Evolutionary conservation across 805 yeast species (phyloP), one percentile per base, ranked within the genome.

Genomic region (Starmerella vaccinii): DNA sequence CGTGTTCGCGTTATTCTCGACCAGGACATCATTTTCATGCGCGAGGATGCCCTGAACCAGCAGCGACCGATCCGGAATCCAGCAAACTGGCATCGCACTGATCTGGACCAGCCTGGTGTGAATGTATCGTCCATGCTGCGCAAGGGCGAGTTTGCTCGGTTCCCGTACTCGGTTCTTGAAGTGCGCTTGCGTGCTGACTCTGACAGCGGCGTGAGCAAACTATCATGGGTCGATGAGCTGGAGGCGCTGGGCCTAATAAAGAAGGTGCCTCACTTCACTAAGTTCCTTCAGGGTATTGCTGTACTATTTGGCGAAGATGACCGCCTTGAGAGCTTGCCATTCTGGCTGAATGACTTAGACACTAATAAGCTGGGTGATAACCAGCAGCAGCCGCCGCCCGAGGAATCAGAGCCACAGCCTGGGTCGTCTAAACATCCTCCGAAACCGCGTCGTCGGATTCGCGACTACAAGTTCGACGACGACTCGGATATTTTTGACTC

Each of bases 261-360:
- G 64, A 97, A 88, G 65, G 89, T 90, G 54, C 96, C 97, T 50
- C 84, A 85, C 61, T 90, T 90, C 63, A 85, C 95, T 47, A 86
- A 88, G 68, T 90, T 84, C 64, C 76, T 90, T 58, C 98, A 90
- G 65, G 97, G 97, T 68, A 78, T 88, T 51, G 88, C 96, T 5
- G 75, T 87, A 2, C 73, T 90, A 55, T 90, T 81, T 63, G 77
- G 87, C 49, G 97, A 90, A 63, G 92, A 86, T 64, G 97, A 90
- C 61, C 82, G 83, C 59, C 75, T 90, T 63, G 95, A 87, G 64
- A 80, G 82, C 56, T 73, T 90, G 55, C 98, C 98, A 50, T 84
- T 88, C 66, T 90, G 98, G 98, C 74, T 87, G 57, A 85, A 94
- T 52, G 97, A 90, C 54, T 71, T 92, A 60, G 97, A 86, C 59